These are phyloP conservation scores for Aspergillus sp. DNA, from an alignment of 2,329 filamentous ascomycete genomes.

Conservation along the genomic window DNA sequence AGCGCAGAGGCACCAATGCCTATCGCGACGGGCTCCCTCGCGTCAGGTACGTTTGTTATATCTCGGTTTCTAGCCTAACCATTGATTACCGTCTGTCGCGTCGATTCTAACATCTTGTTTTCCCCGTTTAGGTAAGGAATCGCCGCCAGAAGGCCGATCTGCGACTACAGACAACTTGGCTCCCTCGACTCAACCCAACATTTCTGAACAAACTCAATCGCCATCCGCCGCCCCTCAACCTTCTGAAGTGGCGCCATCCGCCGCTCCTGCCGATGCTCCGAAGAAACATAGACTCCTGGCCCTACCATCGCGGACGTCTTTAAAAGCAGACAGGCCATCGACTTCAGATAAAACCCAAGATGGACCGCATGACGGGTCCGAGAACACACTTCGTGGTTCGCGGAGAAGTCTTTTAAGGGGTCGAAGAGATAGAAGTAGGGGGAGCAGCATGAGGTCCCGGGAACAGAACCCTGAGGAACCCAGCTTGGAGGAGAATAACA, in stretches of 20 bases:
- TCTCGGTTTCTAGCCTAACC: background rate
- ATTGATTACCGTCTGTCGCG: background rate
- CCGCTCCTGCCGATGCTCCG: slow-evolving; percentile 23
- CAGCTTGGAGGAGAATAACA: slow-evolving; percentile 35
- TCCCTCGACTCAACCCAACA: slow-evolving; percentile 20
- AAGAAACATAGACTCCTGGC: slow-evolving; percentile 40
- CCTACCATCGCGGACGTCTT: slow-evolving; percentile 40
- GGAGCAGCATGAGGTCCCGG: slow-evolving; percentile 54
- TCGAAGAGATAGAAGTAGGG: slow-evolving; percentile 66
- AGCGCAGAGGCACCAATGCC: slow-evolving; percentile 35
- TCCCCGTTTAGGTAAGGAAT: slow-evolving; percentile 26
- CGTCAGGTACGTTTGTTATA: slow-evolving; percentile 27
- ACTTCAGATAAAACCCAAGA: slow-evolving; percentile 35
- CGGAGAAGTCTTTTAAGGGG: slow-evolving; percentile 65
- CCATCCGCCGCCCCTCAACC: slow-evolving; percentile 20
- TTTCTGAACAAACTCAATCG: slow-evolving; percentile 11
- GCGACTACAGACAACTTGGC: slow-evolving; percentile 22
- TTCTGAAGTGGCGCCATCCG: slow-evolving; percentile 16
- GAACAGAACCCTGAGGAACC: slow-evolving; percentile 35
- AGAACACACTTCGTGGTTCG: slow-evolving; percentile 64
- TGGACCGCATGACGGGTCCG: slow-evolving; percentile 38
- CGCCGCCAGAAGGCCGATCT: slow-evolving; percentile 23
- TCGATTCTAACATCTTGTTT: slow-evolving; percentile 13
- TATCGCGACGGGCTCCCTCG: slow-evolving; percentile 26
- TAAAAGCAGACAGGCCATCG: slow-evolving; percentile 37